Conservation (phyloP, 2,329 filamentous ascomycete species). For the Scedosporium apiospermum region DNA sequence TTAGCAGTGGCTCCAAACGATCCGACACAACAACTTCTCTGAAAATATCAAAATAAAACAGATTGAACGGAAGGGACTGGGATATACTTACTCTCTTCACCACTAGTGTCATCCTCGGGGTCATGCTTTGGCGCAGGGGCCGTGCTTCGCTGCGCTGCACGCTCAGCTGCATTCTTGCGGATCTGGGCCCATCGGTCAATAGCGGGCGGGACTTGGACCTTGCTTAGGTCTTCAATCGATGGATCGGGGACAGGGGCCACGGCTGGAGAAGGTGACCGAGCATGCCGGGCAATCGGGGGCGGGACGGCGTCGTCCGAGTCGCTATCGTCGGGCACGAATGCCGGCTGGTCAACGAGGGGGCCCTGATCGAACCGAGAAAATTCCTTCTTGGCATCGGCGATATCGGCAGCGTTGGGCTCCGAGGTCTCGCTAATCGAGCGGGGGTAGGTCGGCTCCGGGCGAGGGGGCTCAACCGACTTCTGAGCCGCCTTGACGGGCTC, state of each 20-base stretch:
- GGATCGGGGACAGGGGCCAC: constrained; percentile 17
- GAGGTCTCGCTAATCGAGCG: constrained; percentile 41
- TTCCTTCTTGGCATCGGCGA: constrained; percentile 48
- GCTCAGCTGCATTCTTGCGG: constrained; percentile 82
- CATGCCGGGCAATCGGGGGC: constrained; percentile 40
- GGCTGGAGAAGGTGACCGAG: constrained; percentile 16
- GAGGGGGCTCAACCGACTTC: constrained; percentile 5
- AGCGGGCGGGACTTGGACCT: constrained; percentile 23
- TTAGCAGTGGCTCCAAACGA: background rate
- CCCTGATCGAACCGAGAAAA: constrained; percentile 76
- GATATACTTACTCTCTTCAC: constrained; percentile 71
- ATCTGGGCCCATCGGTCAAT: constrained; percentile 94
- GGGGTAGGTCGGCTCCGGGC: constrained; percentile 29
- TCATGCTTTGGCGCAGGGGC: constrained; percentile 27
- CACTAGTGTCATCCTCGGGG: constrained; percentile 81
- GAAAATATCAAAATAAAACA: background rate
- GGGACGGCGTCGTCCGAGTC: constrained; percentile 39
- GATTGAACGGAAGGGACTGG: background rate
- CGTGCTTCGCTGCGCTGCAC: constrained; percentile 55
- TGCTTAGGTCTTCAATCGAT: constrained; percentile 18
- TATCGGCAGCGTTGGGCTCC: constrained; percentile 49
- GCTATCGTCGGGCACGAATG: constrained; percentile 59
- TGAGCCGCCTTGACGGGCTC: background rate
- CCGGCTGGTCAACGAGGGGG: constrained; percentile 76
- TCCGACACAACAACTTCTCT: background rate